A percentile compares a stretch with the other conserved stretches of the same genome.
These are phyloP conservation scores for Samsoniella hepiali DNA, from an alignment of 2,329 filamentous ascomycete genomes.

Conservation along the genomic window DNA sequence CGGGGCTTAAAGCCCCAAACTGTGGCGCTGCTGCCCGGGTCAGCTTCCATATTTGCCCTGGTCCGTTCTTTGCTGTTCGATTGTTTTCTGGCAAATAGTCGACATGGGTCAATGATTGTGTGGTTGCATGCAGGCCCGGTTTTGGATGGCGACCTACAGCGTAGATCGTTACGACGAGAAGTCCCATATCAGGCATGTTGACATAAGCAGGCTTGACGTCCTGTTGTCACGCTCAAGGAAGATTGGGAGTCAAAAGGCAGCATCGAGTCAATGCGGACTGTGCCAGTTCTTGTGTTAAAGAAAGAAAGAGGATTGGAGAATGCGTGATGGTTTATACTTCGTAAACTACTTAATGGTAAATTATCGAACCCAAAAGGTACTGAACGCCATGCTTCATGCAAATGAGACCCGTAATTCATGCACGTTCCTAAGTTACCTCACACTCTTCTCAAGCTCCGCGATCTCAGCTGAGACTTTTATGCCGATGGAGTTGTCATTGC, in stretches of 20 bases:
- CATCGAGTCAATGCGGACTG: neutral
- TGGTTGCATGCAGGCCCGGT: neutral
- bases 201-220: neutral
- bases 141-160: neutral
- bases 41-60: neutral
- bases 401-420: neutral
- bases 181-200: neutral
- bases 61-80: neutral
- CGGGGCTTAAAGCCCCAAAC: neutral
- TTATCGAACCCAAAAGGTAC: neutral
- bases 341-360: neutral
- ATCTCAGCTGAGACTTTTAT: no score
- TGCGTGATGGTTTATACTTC: neutral
- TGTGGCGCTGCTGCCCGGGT: constrained; percentile 2
- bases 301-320: neutral
- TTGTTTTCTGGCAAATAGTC: neutral
- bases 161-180: neutral
- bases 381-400: neutral
- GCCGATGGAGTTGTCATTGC: neutral
- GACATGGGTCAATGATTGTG: neutral
- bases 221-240: neutral
- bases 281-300: neutral
- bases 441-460: neutral
- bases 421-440: neutral
- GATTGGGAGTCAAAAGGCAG: neutral